Percentiles rank a stretch among this genome's conserved stretches.
Conservation (phyloP, 2,329 filamentous ascomycete species). For the Nigrospora sphaerica region DNA sequence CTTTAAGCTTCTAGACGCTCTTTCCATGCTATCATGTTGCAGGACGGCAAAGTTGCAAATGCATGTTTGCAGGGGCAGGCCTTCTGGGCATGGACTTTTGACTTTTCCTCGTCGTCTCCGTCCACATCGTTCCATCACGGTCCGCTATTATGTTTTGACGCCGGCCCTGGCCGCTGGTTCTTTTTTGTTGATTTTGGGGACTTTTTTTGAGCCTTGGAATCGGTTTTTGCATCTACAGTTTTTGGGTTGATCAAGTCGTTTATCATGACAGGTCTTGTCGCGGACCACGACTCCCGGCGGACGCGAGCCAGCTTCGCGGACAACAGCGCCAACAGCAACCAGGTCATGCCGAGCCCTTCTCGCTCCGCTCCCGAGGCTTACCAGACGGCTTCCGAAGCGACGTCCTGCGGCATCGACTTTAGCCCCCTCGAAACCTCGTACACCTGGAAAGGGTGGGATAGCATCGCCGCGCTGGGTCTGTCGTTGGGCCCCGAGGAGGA, state of each 20-base stretch:
- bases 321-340: constrained; percentile 29
- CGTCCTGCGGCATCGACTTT: constrained; percentile 26
- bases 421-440: constrained; percentile 21
- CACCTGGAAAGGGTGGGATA: constrained; percentile 29
- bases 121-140: constrained; percentile 14
- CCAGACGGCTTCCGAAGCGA: constrained; percentile 16
- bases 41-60: not conserved
- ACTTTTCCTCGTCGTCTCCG: constrained; percentile 7
- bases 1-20: constrained; percentile 3
- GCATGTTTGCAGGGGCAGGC: constrained; percentile 2
- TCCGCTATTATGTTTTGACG: constrained; percentile 33
- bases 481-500: constrained; percentile 23
- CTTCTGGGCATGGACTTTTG: constrained; percentile 2
- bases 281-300: constrained; percentile 19
- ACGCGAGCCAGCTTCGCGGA: constrained; percentile 30
- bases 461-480: constrained; percentile 32
- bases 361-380: constrained; percentile 17
- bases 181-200: constrained; percentile 15
- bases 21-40: constrained; percentile 4
- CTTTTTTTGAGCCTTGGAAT: constrained; percentile 37
- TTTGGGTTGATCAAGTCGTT: constrained; percentile 6
- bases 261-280: constrained; percentile 25
- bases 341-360: constrained; percentile 24
- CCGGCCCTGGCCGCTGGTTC: constrained; percentile 10
- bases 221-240: constrained; percentile 23